Conservation (phyloP, 139 green algal genomes). For the Chlorella sp. region DNA sequence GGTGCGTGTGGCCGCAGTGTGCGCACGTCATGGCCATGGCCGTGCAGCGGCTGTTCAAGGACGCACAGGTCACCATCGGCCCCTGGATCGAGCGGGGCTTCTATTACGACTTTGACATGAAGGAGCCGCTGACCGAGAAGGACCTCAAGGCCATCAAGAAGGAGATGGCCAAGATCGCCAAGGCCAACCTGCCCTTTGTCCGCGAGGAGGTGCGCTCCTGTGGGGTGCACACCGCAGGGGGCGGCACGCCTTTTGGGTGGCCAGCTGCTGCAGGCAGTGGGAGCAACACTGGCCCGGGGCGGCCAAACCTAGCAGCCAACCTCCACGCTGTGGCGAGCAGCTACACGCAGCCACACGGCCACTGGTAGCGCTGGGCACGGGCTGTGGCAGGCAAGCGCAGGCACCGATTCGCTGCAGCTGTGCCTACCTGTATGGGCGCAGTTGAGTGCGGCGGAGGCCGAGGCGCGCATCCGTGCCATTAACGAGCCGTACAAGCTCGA, state of each 20-base stretch:
- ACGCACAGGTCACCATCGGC: constrained; percentile 88
- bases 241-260: too few relatives aligned
- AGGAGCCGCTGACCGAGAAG: constrained; percentile 69
- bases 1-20: constrained; percentile 45
- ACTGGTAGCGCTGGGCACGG: background rate
- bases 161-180: constrained; percentile 87
- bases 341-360: too few relatives aligned
- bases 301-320: too few relatives aligned
- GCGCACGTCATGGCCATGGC: constrained; percentile 98
- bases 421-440: constrained; percentile 15
- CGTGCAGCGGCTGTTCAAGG: constrained; percentile 85
- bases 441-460: constrained; percentile 70
- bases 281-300: too few relatives aligned
- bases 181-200: constrained; percentile 71
- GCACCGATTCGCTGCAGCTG: background rate
- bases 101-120: constrained; percentile 98
- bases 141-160: constrained; percentile 93
- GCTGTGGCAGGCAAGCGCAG: background rate
- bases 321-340: too few relatives aligned
- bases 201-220: constrained; percentile 74
- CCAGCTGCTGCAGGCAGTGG: too few relatives aligned
- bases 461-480: constrained; percentile 65
- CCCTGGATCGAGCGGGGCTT: constrained; percentile 97
- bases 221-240: too few relatives aligned
- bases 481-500: constrained; percentile 97